phyloP scores from a whole-genome alignment of 2,329 filamentous ascomycete species.

The Curvularia eragrostidis region DNA sequence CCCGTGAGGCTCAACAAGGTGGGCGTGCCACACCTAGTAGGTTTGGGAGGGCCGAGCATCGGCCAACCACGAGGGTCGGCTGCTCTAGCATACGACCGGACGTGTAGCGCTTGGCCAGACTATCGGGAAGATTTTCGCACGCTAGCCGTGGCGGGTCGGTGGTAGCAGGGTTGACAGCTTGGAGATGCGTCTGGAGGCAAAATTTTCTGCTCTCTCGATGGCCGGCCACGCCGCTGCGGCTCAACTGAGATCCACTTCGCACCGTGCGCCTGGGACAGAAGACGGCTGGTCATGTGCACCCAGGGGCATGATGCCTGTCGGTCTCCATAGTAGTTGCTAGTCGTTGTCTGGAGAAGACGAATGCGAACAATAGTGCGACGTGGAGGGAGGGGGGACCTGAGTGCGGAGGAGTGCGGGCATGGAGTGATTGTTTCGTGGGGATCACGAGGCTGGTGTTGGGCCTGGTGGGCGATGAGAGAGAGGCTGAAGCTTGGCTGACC shows the following conservation, averaged over 20 bases:
- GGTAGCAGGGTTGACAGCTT: not conserved
- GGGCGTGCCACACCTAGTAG: conserved; percentile 27
- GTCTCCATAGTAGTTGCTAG: not conserved
- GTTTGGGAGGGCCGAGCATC: conserved; percentile 21
- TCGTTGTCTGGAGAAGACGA: conserved; percentile 3
- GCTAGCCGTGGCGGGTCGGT: conserved; percentile 8
- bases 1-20: conserved; percentile 39
- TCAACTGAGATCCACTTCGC: conserved; percentile 9
- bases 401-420: not conserved
- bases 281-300: conserved; percentile 7
- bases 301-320: conserved; percentile 1
- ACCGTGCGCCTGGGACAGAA: conserved; percentile 3
- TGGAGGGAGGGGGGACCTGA: conserved; percentile 2
- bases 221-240: conserved; percentile 14
- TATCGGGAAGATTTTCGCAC: conserved; percentile 31
- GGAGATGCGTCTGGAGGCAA: conserved; percentile 12
- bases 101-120: conserved; percentile 27
- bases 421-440: not conserved
- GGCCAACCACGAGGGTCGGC: conserved; percentile 18
- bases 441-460: not conserved
- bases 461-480: not conserved
- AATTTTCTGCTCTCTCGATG: conserved; percentile 5
- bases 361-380: conserved; percentile 1
- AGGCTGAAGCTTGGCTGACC: conserved; percentile 7
- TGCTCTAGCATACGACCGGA: conserved; percentile 8